Conservation (phyloP, 2,329 filamentous ascomycete species). For the Sclerotinia subarctica region DNA sequence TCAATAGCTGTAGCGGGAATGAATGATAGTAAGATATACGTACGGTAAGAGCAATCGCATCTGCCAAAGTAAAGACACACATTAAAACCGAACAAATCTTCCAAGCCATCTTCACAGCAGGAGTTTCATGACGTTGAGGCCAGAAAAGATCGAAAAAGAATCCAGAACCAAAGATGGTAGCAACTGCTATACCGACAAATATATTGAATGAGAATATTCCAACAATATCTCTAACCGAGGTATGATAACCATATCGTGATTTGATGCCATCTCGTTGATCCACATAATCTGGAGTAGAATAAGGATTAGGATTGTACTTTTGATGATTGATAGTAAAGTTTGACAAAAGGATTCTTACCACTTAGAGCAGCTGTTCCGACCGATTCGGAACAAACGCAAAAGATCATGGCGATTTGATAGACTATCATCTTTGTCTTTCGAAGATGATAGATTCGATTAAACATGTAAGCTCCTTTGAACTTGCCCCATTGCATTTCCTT, state of each 20-base stretch:
- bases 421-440: constrained; percentile 57
- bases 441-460: constrained; percentile 52
- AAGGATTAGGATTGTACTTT: neutral
- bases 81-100: constrained; percentile 50
- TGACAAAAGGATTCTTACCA: constrained; percentile 40
- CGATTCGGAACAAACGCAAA: constrained; percentile 54
- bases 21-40: neutral
- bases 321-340: neutral
- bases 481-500: constrained; percentile 56
- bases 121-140: constrained; percentile 52
- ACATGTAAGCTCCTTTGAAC: constrained; percentile 58
- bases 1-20: neutral
- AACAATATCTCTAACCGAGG: constrained; percentile 55
- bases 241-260: constrained; percentile 41
- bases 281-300: constrained; percentile 47
- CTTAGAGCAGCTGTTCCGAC: constrained; percentile 54
- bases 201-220: constrained; percentile 57
- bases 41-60: constrained; percentile 49
- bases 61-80: constrained; percentile 46
- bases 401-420: constrained; percentile 58
- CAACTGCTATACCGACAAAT: constrained; percentile 55
- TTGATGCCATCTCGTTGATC: constrained; percentile 51
- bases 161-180: constrained; percentile 55
- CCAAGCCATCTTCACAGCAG: constrained; percentile 51
- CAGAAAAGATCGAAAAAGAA: constrained; percentile 63